A percentile compares a stretch with the other conserved stretches of the same genome.
Evolutionary conservation across 2,329 filamentous ascomycete species (phyloP).

Genomic region (Ophiostoma novo-ulmi): DNA sequence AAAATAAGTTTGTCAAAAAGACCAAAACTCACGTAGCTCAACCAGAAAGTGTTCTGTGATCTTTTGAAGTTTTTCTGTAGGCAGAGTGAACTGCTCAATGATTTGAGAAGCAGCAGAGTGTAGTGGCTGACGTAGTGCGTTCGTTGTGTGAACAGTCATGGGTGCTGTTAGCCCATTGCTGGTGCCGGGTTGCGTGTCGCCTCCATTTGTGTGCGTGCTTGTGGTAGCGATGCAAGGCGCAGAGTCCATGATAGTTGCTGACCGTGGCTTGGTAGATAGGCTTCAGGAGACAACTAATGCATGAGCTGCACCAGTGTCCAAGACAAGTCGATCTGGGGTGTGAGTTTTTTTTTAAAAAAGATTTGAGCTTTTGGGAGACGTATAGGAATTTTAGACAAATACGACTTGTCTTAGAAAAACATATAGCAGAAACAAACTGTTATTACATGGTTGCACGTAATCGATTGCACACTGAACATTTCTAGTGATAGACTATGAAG

Average conservation of each 20-base stretch:
- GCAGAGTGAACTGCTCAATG: background rate
- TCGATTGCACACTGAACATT: background rate
- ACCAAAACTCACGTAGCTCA: slow-evolving; percentile 2
- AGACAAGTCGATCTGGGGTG: background rate
- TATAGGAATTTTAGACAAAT: background rate
- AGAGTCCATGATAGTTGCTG: slow-evolving; percentile 1
- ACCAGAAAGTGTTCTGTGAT: slow-evolving; percentile 1
- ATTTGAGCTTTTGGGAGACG: background rate
- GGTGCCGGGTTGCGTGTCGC: background rate
- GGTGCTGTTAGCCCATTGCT: background rate
- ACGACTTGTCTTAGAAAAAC: background rate
- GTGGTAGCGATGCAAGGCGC: background rate
- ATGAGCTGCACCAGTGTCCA: background rate
- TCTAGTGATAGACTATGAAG: background rate
- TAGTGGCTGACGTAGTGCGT: background rate
- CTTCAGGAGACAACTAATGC: background rate
- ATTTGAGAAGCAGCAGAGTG: background rate
- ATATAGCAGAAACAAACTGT: background rate
- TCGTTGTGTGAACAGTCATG: background rate
- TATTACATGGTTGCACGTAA: background rate
- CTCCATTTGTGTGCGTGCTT: background rate
- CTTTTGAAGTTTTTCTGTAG: background rate
- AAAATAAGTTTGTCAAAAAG: background rate
- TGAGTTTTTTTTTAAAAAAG: background rate
- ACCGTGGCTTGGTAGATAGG: background rate